Base-by-base conservation (phyloP, 2,329 filamentous ascomycete species). In the Trichoderma sp. region DNA sequence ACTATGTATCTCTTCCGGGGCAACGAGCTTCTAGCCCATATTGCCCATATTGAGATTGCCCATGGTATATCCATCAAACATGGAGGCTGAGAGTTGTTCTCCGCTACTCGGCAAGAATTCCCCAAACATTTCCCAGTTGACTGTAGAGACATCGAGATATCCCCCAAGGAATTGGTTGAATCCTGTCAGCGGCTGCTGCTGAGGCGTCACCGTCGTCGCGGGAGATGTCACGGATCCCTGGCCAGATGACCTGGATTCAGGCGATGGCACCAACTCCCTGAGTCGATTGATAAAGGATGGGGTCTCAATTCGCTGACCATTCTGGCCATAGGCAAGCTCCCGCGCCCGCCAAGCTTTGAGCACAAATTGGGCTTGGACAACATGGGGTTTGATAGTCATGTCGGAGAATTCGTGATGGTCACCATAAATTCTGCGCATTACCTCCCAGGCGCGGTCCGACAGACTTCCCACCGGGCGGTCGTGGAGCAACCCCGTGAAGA, bases 321-420 rank as follows among this genome's bases (percentile, higher is more conserved):
- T 75, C 57, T 81, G 77, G 3, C 75, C 73, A 15, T 86, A 77
- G 0, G 82, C 78, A 36, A 80, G 79, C 74, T 87, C 85, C 12
- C 87, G 84, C n/a, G 78, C 80, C 72, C 80, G 83, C 88, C 88
- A 90, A 0, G 85, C 87, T 74, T 84, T 85, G 71, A 88, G 79
- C 4, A 85, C 80, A 57, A 85, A 84, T 23, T 84, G 79, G 3
- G 84, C 87, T 23, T 88, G 81, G 1, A 81, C 79, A 2, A 80
- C 75, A 71, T 87, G 81, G 13, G 79, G 77, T 74, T 84, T 87
- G 69, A 82, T 81, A 4, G 81, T 78, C 75, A 85, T 79, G 75
- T 88, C 86, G 66, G 82, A 83, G 4, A 90, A 79, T 75, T 88
- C 86, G 0, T 82, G 78, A 73, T 88, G 85, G 62, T 83, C 84